Percentiles rank a stretch among this genome's conserved stretches.
Evolutionary conservation across 2,329 filamentous ascomycete species (phyloP).

Genomic region (Hymenoscyphus infarciens): DNA sequence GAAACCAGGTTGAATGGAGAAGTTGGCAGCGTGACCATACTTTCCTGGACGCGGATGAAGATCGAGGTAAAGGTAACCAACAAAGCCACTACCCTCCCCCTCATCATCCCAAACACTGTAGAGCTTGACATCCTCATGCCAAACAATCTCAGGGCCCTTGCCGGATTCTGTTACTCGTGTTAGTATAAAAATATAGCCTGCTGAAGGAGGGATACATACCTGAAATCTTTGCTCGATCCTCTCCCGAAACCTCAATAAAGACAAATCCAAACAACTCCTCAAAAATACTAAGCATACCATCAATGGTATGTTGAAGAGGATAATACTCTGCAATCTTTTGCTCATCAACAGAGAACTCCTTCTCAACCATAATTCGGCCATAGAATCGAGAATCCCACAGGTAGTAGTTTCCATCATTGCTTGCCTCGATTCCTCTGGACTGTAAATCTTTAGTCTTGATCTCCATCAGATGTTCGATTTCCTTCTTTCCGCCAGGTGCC

Average conservation of each 20-base stretch:
- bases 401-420: slow-evolving; percentile 68
- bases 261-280: slow-evolving; percentile 77
- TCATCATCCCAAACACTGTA: slow-evolving; percentile 82
- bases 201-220: slow-evolving; percentile 15
- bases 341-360: slow-evolving; percentile 76
- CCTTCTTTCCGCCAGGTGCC: slow-evolving; percentile 64
- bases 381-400: slow-evolving; percentile 83
- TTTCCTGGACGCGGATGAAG: slow-evolving; percentile 77
- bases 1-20: slow-evolving; percentile 73
- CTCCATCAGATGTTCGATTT: slow-evolving; percentile 65
- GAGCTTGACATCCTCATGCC: slow-evolving; percentile 80
- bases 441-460: slow-evolving; percentile 70
- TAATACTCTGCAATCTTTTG: slow-evolving; percentile 81
- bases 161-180: slow-evolving; percentile 24
- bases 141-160: slow-evolving; percentile 51
- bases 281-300: slow-evolving; percentile 78
- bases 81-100: slow-evolving; percentile 65
- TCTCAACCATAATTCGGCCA: slow-evolving; percentile 74
- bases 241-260: slow-evolving; percentile 68
- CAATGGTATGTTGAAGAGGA: slow-evolving; percentile 68
- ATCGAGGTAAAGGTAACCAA: slow-evolving; percentile 80
- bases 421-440: slow-evolving; percentile 48
- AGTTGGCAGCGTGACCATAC: slow-evolving; percentile 82
- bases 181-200: slow-evolving; percentile 2
- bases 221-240: slow-evolving; percentile 50